Percentiles rank a stretch among this genome's conserved stretches.
These are phyloP conservation scores for Alopecurus myosuroides DNA, from an alignment of 176 grass and related monocot species.

Conservation along the genomic window DNA sequence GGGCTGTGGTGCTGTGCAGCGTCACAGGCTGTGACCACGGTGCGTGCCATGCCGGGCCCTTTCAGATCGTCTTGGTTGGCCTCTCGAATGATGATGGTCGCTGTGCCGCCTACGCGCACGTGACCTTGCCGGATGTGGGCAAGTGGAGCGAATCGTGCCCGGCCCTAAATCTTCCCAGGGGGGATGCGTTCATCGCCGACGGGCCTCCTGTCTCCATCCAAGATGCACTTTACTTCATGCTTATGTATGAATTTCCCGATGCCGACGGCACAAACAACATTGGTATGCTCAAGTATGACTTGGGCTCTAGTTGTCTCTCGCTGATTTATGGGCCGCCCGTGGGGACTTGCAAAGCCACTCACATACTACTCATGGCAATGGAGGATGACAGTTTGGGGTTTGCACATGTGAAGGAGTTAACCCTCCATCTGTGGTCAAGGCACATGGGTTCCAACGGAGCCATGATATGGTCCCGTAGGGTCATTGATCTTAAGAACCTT, in stretches of 20 bases:
- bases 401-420: background rate
- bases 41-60: background rate
- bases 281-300: background rate
- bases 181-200: background rate
- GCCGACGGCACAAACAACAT: too few relatives aligned
- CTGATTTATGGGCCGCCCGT: background rate
- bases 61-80: background rate
- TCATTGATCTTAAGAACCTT: background rate
- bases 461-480: background rate
- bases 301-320: background rate
- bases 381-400: background rate
- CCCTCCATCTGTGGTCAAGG: background rate
- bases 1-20: background rate
- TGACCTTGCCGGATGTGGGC: background rate
- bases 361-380: background rate
- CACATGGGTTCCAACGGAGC: background rate
- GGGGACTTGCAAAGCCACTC: background rate
- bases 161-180: background rate
- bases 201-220: background rate
- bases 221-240: background rate
- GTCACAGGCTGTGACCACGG: background rate
- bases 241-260: background rate
- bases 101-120: background rate
- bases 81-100: background rate
- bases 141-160: background rate